phyloP scores from a whole-genome alignment of 169 alveolate genomes.

The Neospora caninum region DNA sequence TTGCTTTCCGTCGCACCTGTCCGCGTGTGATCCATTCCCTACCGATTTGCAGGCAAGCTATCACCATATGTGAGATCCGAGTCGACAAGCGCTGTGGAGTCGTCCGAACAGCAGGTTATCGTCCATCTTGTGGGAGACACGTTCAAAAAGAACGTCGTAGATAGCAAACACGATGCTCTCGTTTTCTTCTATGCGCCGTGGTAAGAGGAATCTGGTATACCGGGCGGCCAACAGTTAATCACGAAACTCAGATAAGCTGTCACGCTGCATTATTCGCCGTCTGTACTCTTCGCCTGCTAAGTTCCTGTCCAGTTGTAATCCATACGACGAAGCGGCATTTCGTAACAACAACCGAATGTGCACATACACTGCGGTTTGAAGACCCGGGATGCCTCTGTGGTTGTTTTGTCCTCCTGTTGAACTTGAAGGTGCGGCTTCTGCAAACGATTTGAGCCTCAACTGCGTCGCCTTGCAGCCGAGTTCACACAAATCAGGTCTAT shows the following conservation, averaged over 20 bases:
- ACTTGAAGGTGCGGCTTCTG: conserved; percentile 39
- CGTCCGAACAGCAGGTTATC: not conserved
- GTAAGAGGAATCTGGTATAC: not conserved
- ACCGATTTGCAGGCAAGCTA: not conserved
- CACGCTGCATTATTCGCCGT: not conserved
- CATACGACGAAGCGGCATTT: no score
- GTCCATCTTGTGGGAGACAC: conserved; percentile 22
- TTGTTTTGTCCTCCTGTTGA: not conserved
- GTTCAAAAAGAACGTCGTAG: not conserved
- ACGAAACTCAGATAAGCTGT: not conserved
- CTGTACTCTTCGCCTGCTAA: not conserved
- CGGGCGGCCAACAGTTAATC: not conserved
- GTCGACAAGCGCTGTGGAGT: conserved; percentile 11
- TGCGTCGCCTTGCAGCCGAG: not conserved
- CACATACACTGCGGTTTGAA: no score
- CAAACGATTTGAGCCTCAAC: conserved; percentile 12
- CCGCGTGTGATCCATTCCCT: no score
- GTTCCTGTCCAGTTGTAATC: not conserved
- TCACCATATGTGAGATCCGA: conserved; percentile 17
- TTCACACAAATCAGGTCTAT: not conserved
- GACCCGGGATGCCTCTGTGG: no score
- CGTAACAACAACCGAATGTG: not conserved
- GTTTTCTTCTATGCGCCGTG: conserved; percentile 31
- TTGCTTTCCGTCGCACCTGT: no score
- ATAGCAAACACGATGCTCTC: conserved; percentile 32